A percentile compares a stretch with the other conserved stretches of the same genome.
These are phyloP conservation scores for Yamadazyma phyllophila DNA, from an alignment of 805 yeast genomes.

Conservation along the genomic window DNA sequence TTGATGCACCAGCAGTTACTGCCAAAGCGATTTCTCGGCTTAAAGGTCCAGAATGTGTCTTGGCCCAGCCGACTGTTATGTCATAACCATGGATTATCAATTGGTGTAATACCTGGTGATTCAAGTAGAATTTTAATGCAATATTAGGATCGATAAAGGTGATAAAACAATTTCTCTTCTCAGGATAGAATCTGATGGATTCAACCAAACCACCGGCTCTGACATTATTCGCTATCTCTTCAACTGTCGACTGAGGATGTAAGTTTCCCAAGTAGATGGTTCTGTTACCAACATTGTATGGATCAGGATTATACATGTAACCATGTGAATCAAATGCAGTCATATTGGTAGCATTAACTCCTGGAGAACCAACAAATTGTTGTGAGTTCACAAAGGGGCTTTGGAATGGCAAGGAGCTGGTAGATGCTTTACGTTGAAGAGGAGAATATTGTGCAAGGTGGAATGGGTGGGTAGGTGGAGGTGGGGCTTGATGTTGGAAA, in stretches of 20 bases:
- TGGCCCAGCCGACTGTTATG: constrained; percentile 69
- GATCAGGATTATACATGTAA: constrained; percentile 22
- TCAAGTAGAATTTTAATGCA: constrained; percentile 65
- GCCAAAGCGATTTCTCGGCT: constrained; percentile 55
- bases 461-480: constrained; percentile 1
- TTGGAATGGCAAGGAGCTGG: not conserved
- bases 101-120: constrained; percentile 54
- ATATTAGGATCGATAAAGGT: constrained; percentile 64
- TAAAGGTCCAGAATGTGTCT: constrained; percentile 63
- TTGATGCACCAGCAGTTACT: constrained; percentile 70
- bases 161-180: constrained; percentile 61
- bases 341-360: constrained; percentile 1
- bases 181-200: constrained; percentile 48
- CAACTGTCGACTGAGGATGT: constrained; percentile 61
- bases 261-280: constrained; percentile 69
- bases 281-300: constrained; percentile 50
- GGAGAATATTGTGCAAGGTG: constrained; percentile 2
- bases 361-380: not conserved
- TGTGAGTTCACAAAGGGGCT: constrained; percentile 3
- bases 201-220: constrained; percentile 76
- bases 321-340: constrained; percentile 9
- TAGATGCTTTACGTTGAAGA: constrained; percentile 1
- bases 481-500: constrained; percentile 2
- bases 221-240: constrained; percentile 72
- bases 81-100: constrained; percentile 60